Conservation (phyloP, 108 stramenopile species). For the Cyclotella sp. region DNA sequence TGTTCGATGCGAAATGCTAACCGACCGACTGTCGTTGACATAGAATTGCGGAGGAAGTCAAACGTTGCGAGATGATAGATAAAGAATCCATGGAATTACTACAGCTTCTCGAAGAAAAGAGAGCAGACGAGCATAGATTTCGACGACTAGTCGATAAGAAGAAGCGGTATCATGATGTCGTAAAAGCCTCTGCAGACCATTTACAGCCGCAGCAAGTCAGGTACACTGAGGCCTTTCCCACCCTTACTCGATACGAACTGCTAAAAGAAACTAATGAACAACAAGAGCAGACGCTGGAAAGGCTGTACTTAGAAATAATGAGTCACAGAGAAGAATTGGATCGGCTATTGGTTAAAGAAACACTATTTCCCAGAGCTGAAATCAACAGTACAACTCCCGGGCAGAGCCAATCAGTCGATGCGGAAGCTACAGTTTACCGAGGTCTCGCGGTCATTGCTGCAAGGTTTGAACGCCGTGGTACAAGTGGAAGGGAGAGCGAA, state of each 20-base stretch:
- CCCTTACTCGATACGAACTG: slow-evolving; percentile 10
- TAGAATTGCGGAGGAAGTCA: slow-evolving; percentile 39
- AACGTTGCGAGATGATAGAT: slow-evolving; percentile 4
- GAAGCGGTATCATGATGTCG: slow-evolving; percentile 20
- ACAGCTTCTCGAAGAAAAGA: slow-evolving; percentile 16
- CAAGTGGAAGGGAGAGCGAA: neutral
- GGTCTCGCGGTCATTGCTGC: too few relatives aligned
- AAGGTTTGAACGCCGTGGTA: neutral
- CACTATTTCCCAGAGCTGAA: neutral
- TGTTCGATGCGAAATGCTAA: neutral
- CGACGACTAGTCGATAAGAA: slow-evolving; percentile 1
- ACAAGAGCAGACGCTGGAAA: neutral
- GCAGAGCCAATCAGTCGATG: too few relatives aligned
- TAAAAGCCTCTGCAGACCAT: neutral
- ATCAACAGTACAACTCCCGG: too few relatives aligned
- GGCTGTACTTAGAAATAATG: slow-evolving; percentile 4
- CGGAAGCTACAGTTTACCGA: too few relatives aligned
- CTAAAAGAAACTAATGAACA: slow-evolving; percentile 12
- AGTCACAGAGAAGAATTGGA: slow-evolving; percentile 3
- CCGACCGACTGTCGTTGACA: neutral
- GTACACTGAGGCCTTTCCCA: neutral
- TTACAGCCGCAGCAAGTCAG: neutral
- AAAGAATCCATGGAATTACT: neutral
- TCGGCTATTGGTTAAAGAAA: neutral
- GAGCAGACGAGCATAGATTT: slow-evolving; percentile 5